A percentile compares a stretch with the other conserved stretches of the same genome.
phyloP scores from a whole-genome alignment of 176 grass and related monocot genomes.

The Oryza australiensis region DNA sequence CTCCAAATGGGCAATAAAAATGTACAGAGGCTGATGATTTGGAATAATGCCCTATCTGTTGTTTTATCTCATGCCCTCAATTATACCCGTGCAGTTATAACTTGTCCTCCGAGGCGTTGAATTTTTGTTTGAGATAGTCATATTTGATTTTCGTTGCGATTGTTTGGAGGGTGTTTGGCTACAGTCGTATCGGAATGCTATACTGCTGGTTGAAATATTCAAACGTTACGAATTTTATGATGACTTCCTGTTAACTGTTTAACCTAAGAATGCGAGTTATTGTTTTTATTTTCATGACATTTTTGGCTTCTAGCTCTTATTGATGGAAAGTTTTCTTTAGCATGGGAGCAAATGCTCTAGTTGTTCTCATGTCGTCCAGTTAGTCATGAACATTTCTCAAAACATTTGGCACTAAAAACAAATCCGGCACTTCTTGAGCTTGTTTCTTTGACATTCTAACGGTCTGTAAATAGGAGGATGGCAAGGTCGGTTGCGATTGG shows the following conservation, averaged over 20 bases:
- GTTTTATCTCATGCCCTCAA: conserved; percentile 10
- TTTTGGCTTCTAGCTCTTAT: neutral
- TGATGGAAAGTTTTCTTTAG: neutral
- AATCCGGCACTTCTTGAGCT: neutral
- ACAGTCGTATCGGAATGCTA: neutral
- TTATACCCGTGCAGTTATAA: conserved; percentile 2
- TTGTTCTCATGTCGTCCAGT: neutral
- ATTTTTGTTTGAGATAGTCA: neutral
- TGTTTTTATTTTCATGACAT: neutral
- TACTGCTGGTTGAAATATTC: neutral
- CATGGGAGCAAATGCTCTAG: no score
- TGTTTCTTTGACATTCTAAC: neutral
- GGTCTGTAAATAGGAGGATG: neutral
- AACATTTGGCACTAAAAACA: neutral
- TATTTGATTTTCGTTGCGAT: neutral
- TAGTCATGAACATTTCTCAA: neutral
- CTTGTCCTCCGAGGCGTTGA: conserved; percentile 15
- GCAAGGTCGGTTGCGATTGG: neutral
- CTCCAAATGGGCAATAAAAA: conserved; percentile 47
- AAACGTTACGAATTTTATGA: neutral
- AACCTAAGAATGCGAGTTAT: neutral
- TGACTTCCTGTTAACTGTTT: neutral
- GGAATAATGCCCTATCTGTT: neutral
- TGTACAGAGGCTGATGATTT: conserved; percentile 20
- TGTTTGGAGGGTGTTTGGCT: neutral